Base-by-base conservation (phyloP, 495 filamentous ascomycete species). In the Talaromyces nanjingensis region DNA sequence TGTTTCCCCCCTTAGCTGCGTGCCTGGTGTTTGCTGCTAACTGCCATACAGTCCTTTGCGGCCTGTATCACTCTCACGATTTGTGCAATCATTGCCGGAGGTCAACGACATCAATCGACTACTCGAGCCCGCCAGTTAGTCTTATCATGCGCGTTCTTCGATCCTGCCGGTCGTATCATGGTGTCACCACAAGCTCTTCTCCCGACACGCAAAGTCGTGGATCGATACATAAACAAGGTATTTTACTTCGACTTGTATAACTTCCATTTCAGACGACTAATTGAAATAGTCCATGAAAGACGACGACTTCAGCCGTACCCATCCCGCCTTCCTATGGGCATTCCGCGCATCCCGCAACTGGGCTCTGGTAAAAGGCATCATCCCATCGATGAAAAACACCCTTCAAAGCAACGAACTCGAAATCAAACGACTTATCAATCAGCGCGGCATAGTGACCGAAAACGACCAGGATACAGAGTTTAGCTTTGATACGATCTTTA, bases 271-370 rank as follows among this genome's bases (percentile, higher is more conserved):
- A 45, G 16, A 18, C 34, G 20, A 27, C 25, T 33, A 9, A 59
- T 34, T 56, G 56, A 4, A 55, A 20, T 68, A 87, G 83, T 86
- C 85, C 2, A 88, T 89, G 65, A 75, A 74, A 65, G 83, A 90
- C 60, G 91, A 96, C 59, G 82, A 85, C 31, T 91, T 97, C 67
- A 86, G 85, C 37, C 86, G 87, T 47, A 83, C 83, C 14, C 91
- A 96, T 69, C 86, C 89, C 2, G 85, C 91, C 11, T 97, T 94
- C 72, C 85, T 92, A 31, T 96, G 92, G 92, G 84, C 92, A 55
- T 96, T 90, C 70, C 84, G 89, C 62, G 89, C 90, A 12, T 89
- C 88, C 39, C 83, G 86, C 24, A 85, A 91, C 71, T 97, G 92
- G 92, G 69, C 73, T 6, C 79, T 82, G 24, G 78, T 96, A 20